A percentile compares a stretch with the other conserved stretches of the same genome.
phyloP scores from a whole-genome alignment of 2,329 filamentous ascomycete species.

The Penicillium olsonii region DNA sequence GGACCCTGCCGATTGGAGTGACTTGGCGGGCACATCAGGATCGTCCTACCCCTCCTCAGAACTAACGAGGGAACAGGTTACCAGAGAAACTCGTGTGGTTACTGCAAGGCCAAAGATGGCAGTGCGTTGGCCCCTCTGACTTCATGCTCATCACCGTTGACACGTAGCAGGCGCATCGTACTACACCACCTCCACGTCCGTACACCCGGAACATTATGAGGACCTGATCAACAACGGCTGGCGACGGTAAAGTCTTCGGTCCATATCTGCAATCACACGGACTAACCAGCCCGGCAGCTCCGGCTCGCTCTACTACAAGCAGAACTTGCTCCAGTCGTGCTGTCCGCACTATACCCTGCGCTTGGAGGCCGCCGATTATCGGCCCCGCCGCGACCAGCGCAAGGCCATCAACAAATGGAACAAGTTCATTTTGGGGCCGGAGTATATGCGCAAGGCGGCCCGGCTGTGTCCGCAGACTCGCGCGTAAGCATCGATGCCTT shows the following conservation, averaged over 20 bases:
- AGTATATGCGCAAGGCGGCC: slow-evolving; percentile 49
- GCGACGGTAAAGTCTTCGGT: slow-evolving; percentile 42
- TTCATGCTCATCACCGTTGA: slow-evolving; percentile 14
- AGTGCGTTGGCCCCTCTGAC: slow-evolving; percentile 39
- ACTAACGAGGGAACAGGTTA: slow-evolving; percentile 38
- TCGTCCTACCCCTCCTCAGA: slow-evolving; percentile 1
- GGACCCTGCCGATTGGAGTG: slow-evolving; percentile 10
- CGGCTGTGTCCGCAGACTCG: slow-evolving; percentile 47
- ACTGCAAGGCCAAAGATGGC: slow-evolving; percentile 49
- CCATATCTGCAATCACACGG: background rate
- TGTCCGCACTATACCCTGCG: slow-evolving; percentile 75
- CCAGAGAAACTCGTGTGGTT: slow-evolving; percentile 50
- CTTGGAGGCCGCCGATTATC: slow-evolving; percentile 46
- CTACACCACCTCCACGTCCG: slow-evolving; percentile 47
- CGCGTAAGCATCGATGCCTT: slow-evolving; percentile 37
- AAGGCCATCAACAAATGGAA: slow-evolving; percentile 53
- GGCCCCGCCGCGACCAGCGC: slow-evolving; percentile 48
- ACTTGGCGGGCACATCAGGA: slow-evolving; percentile 9
- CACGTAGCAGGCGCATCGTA: slow-evolving; percentile 45
- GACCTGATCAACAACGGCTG: slow-evolving; percentile 51
- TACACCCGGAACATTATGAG: slow-evolving; percentile 51
- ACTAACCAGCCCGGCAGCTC: slow-evolving; percentile 37
- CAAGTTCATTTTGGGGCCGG: slow-evolving; percentile 48
- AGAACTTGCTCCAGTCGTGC: slow-evolving; percentile 70
- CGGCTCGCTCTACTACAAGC: slow-evolving; percentile 53